A percentile compares a stretch with the other conserved stretches of the same genome.
These are phyloP conservation scores for Colletotrichum camelliae DNA, from an alignment of 2,329 filamentous ascomycete species.

Conservation along the genomic window DNA sequence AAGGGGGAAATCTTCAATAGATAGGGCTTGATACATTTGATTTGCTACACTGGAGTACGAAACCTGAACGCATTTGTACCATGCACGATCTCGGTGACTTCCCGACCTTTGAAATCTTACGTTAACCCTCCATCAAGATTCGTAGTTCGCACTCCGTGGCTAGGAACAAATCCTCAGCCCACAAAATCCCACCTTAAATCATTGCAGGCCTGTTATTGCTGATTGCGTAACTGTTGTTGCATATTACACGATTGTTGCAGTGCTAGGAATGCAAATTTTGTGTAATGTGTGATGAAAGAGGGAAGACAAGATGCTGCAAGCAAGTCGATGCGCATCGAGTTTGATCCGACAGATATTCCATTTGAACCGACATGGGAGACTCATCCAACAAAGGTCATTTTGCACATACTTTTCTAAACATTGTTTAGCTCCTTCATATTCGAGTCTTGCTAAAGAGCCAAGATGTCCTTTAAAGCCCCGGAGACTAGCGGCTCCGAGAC, in stretches of 20 bases:
- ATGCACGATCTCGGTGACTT: not conserved
- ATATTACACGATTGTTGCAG: not conserved
- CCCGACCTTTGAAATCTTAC: not conserved
- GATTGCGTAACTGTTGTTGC: not conserved
- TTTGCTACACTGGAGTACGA: not conserved
- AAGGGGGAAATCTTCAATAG: not conserved
- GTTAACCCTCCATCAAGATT: not conserved
- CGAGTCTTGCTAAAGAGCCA: rapidly evolving
- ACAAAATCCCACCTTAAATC: not conserved
- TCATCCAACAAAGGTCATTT: not conserved
- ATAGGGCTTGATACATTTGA: not conserved
- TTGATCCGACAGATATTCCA: not conserved
- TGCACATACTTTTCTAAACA: not conserved
- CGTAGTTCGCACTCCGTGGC: not conserved
- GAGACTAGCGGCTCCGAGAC: not conserved
- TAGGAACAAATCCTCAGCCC: not conserved
- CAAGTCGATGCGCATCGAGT: not conserved
- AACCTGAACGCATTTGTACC: not conserved
- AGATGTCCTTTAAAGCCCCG: not conserved
- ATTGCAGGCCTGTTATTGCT: no score
- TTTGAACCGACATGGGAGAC: not conserved
- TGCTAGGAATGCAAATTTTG: not conserved
- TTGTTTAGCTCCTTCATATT: no score
- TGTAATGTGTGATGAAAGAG: rapidly evolving
- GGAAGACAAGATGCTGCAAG: not conserved